Evolutionary conservation across 306 rosid genomes (phyloP).

Genomic region (Cucurbita argyrosperma): DNA sequence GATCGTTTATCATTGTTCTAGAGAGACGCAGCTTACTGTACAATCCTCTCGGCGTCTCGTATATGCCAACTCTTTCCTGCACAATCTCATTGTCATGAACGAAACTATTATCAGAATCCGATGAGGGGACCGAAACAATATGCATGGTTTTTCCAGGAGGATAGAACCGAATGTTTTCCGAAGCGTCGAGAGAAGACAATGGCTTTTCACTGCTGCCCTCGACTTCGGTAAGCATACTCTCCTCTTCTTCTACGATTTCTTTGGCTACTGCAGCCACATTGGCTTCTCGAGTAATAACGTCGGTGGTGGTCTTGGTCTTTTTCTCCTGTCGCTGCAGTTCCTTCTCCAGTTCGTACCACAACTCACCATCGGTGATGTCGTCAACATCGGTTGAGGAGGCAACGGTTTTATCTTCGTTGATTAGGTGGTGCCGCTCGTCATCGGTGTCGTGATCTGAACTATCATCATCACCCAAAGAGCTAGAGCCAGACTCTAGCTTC

Average conservation of each 20-base stretch:
- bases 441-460: slow-evolving; percentile 55
- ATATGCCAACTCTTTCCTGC: slow-evolving; percentile 49
- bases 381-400: slow-evolving; percentile 22
- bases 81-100: slow-evolving; percentile 20
- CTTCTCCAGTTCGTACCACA: slow-evolving; percentile 80
- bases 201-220: slow-evolving; percentile 38
- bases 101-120: slow-evolving; percentile 20
- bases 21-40: slow-evolving; percentile 92
- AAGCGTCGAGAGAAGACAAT: slow-evolving; percentile 34
- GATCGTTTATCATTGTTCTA: slow-evolving; percentile 85
- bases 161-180: slow-evolving; percentile 55
- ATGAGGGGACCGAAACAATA: slow-evolving; percentile 36
- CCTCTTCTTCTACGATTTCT: slow-evolving; percentile 75
- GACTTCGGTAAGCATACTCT: slow-evolving; percentile 44
- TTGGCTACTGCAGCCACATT: slow-evolving; percentile 65
- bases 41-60: slow-evolving; percentile 71
- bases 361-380: slow-evolving; percentile 58
- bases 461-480: slow-evolving; percentile 32
- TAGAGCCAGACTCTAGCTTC: slow-evolving; percentile 25
- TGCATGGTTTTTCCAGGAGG: slow-evolving; percentile 97
- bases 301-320: not conserved
- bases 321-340: slow-evolving; percentile 59
- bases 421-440: slow-evolving; percentile 52
- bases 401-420: slow-evolving; percentile 25
- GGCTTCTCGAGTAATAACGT: slow-evolving; percentile 36